Evolutionary conservation across 2,329 filamentous ascomycete genomes (phyloP).

Genomic region (Cladophialophora bantiana): DNA sequence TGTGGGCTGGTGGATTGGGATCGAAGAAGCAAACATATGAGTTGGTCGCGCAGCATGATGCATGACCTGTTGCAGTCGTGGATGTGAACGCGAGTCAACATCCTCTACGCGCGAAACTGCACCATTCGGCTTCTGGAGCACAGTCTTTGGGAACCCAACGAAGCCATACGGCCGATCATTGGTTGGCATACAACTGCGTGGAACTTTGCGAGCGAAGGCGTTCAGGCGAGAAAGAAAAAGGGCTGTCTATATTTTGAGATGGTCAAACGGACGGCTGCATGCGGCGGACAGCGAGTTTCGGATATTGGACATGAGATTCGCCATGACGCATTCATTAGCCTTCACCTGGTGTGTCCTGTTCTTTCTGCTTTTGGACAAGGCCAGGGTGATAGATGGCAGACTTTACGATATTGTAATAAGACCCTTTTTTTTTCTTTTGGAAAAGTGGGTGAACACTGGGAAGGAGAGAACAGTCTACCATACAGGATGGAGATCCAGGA

Average conservation of each 20-base stretch:
- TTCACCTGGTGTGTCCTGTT: neutral
- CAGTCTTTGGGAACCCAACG: neutral
- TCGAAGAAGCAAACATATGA: conserved; percentile 27
- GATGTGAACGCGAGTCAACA: neutral
- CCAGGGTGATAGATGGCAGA: neutral
- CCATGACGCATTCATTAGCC: neutral
- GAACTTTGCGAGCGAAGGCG: conserved; percentile 23
- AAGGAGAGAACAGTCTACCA: too few species aligned
- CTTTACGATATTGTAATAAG: conserved; percentile 8
- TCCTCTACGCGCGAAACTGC: neutral
- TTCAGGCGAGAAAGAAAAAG: conserved; percentile 10
- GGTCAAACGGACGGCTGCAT: neutral
- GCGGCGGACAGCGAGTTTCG: neutral
- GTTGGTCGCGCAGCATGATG: conserved; percentile 37
- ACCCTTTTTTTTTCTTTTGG: neutral
- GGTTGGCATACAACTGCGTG: neutral
- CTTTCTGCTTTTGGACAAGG: neutral
- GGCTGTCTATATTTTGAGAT: neutral
- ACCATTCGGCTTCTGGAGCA: neutral
- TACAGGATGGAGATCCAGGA: neutral
- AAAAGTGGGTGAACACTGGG: too few species aligned
- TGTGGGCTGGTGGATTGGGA: conserved; percentile 29
- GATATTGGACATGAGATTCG: neutral
- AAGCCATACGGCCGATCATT: neutral
- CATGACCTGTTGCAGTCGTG: conserved; percentile 14